These are phyloP conservation scores for Silene noctiflora DNA, from an alignment of 179 eudicot genomes.

Conservation along the genomic window DNA sequence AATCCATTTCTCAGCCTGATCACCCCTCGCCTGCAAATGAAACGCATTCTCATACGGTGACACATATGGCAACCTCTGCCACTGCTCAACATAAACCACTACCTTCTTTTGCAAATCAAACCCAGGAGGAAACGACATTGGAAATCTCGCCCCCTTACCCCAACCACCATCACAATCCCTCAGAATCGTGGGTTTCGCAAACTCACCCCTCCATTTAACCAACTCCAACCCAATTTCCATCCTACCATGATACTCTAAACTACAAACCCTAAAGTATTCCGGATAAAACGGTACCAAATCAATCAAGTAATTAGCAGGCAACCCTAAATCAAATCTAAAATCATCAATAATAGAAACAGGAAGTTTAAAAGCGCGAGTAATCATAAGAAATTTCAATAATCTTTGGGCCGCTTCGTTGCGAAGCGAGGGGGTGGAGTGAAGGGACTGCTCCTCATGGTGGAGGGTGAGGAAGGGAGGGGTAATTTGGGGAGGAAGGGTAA, in stretches of 20 bases:
- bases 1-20: constrained; percentile 72
- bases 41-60: constrained; percentile 82
- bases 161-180: constrained; percentile 22
- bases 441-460: constrained; percentile 32
- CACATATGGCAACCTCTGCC: constrained; percentile 76
- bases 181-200: constrained; percentile 45
- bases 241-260: constrained; percentile 28
- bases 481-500: constrained; percentile 21
- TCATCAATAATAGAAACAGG: constrained; percentile 33
- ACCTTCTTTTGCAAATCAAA: constrained; percentile 73
- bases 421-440: constrained; percentile 20
- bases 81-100: constrained; percentile 53
- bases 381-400: constrained; percentile 35
- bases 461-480: constrained; percentile 32
- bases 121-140: constrained; percentile 57
- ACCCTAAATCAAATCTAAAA: constrained; percentile 38
- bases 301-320: constrained; percentile 34
- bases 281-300: constrained; percentile 36
- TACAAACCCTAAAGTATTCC: constrained; percentile 57
- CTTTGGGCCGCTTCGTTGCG: constrained; percentile 27
- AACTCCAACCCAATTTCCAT: constrained; percentile 52
- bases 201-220: constrained; percentile 50
- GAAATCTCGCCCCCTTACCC: constrained; percentile 38
- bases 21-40: constrained; percentile 55
- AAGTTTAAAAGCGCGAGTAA: constrained; percentile 22